Percentiles rank a stretch among this genome's conserved stretches.
These are phyloP conservation scores for Flaveria sonorensis DNA, from an alignment of 129 eudicot species.

Conservation along the genomic window DNA sequence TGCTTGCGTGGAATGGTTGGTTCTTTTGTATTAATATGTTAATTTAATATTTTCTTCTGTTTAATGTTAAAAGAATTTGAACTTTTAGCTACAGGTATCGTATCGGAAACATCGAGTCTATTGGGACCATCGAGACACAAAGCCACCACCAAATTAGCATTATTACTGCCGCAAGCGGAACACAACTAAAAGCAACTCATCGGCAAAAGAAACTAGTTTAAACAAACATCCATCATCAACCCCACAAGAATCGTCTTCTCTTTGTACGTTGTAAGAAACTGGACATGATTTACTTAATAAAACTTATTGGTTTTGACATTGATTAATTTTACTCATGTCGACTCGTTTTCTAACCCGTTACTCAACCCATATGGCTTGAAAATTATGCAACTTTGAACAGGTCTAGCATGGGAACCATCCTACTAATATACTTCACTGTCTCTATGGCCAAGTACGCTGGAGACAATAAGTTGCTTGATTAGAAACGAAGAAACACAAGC, in stretches of 20 bases:
- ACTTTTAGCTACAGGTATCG: conserved; percentile 37
- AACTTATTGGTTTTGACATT: too few relatives aligned
- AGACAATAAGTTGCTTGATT: conserved; percentile 40
- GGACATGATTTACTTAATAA: too few relatives aligned
- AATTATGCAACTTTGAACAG: conserved; percentile 37
- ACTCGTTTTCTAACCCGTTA: not conserved
- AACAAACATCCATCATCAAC: conserved; percentile 52
- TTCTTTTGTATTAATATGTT: too few relatives aligned
- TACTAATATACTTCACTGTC: conserved; percentile 72
- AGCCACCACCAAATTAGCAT: conserved; percentile 73
- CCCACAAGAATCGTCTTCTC: conserved; percentile 78
- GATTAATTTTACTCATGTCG: not conserved
- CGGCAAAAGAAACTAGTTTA: conserved; percentile 50
- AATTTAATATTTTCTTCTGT: not conserved
- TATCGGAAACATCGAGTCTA: conserved; percentile 49
- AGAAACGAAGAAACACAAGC: not conserved
- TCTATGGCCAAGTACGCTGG: conserved; percentile 49
- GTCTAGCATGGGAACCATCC: conserved; percentile 84
- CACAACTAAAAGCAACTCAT: conserved; percentile 40
- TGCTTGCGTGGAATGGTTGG: conserved; percentile 21
- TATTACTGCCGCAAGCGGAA: conserved; percentile 27
- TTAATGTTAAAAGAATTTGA: not conserved
- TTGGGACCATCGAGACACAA: conserved; percentile 42
- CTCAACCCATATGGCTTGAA: not conserved
- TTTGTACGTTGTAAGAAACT: conserved; percentile 73